These are phyloP conservation scores for Xylariales sp. DNA, from an alignment of 2,329 filamentous ascomycete species.

Conservation along the genomic window DNA sequence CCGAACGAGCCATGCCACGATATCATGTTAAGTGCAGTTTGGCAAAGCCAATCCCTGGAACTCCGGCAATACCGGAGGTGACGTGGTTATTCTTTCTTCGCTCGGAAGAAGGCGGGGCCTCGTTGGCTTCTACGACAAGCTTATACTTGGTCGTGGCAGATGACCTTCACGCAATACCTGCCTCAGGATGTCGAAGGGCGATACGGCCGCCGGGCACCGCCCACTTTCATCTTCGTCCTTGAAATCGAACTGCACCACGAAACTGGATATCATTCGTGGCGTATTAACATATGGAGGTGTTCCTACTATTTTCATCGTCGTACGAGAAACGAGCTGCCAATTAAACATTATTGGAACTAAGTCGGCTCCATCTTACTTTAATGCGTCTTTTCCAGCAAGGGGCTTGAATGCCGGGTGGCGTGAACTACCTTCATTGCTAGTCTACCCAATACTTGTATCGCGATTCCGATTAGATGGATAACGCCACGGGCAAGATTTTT, in stretches of 20 bases:
- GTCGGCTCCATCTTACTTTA: constrained; percentile 1
- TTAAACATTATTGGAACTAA: not conserved
- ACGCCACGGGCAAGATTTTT: not conserved
- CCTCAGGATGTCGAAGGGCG: constrained; percentile 8
- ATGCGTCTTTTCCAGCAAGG: constrained; percentile 6
- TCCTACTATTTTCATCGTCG: constrained; percentile 7
- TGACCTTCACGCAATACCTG: constrained; percentile 1
- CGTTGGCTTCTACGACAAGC: constrained; percentile 1
- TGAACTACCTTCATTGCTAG: not conserved
- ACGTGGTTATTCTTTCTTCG: constrained; percentile 24
- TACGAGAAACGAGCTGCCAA: constrained; percentile 4
- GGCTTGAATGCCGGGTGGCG: not conserved
- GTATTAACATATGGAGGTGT: constrained; percentile 16
- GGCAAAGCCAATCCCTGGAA: constrained; percentile 5
- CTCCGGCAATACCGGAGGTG: constrained; percentile 19
- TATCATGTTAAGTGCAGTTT: constrained; percentile 23
- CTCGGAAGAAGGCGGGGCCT: constrained; percentile 20
- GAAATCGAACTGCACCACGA: not conserved
- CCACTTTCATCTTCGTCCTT: constrained; percentile 13
- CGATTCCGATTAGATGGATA: not conserved
- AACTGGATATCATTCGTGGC: not conserved
- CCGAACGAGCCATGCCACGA: constrained; percentile 36
- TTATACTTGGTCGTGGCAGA: constrained; percentile 12
- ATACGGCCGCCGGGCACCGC: constrained; percentile 12
- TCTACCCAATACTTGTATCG: not conserved